These are phyloP conservation scores for Ciborinia camelliae DNA, from an alignment of 2,329 filamentous ascomycete species.

Conservation along the genomic window DNA sequence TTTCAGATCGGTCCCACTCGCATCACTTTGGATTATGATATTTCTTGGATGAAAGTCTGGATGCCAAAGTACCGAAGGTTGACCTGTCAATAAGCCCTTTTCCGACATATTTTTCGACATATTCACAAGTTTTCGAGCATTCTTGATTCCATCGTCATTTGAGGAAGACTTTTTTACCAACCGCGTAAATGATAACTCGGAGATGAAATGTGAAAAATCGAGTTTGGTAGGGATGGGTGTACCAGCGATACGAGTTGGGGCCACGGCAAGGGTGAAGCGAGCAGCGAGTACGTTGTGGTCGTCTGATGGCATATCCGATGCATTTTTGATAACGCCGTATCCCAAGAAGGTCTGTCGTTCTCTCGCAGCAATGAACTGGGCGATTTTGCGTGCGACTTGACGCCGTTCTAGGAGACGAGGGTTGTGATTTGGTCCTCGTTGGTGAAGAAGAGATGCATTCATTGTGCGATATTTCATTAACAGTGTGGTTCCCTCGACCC, in stretches of 20 bases:
- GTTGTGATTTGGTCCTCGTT: too few relatives aligned
- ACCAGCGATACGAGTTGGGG: neutral
- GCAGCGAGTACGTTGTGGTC: neutral
- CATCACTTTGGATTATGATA: neutral
- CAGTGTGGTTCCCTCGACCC: neutral
- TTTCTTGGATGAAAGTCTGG: constrained; percentile 3
- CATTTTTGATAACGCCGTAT: neutral
- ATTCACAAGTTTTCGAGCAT: neutral
- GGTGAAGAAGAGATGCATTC: neutral
- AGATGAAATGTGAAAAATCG: fast-evolving
- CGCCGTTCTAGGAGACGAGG: neutral
- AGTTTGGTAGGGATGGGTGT: neutral
- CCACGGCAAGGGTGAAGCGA: neutral
- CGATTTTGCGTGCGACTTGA: neutral
- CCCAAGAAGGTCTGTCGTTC: neutral
- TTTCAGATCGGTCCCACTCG: neutral
- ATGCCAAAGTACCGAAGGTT: neutral
- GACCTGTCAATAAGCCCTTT: neutral
- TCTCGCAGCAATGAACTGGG: neutral
- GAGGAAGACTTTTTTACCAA: fast-evolving
- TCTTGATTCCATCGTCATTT: neutral
- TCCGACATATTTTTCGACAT: fast-evolving
- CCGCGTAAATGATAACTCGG: neutral
- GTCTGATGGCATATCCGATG: neutral
- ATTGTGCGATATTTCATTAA: too few relatives aligned